Base-by-base conservation (phyloP, 495 filamentous ascomycete genomes). In the Aspergillus cavernicola region DNA sequence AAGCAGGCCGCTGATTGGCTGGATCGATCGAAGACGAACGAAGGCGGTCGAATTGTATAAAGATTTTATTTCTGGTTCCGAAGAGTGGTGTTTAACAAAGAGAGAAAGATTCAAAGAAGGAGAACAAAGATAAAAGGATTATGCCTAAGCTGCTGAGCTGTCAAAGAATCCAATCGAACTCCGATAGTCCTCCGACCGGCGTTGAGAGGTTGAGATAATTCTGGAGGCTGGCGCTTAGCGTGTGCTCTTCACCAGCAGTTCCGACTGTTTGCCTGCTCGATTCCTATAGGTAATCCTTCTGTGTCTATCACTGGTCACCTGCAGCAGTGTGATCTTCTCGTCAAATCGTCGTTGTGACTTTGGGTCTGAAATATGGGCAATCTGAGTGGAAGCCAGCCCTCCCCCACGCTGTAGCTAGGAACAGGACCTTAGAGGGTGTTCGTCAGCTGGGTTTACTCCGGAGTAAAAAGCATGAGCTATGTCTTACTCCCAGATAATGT, bases 11-110 rank as follows among this genome's bases (percentile, higher is more conserved):
- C 53, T 60, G 59, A 61, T 63, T 63, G 60, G 60, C 48, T 12
- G 53, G 55, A 40, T 13, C 44, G 29, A 63, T 76, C 70, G 73
- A 76, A 76, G 61, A 57, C 53, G 65, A 63, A 66, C 71, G 73
- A 76, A 76, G 67, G 72, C 71, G 73, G 72, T 75, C 67, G 73
- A 76, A 72, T 47, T 15, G n/a, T 36, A 45, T 22, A 37, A 13
- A 15, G 24, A n/a, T n/a, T n/a, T n/a, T n/a, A 11, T 20, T 4
- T 2, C 32, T 3, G 15, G 10, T 3, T 3, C 13, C 15, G 31
- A 19, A 54, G 42, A 47, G 20, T 39, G 29, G 28, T 31, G 26
- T 36, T 8, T 23, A 24, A 54, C 18, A 50, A 35, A 53, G 50
- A 29, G 20, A 37, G 19, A 24, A 35, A 41, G 33, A 51, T 2